These are phyloP conservation scores for Teratosphaeria gauchensis DNA, from an alignment of 2,329 filamentous ascomycete species.

Conservation along the genomic window DNA sequence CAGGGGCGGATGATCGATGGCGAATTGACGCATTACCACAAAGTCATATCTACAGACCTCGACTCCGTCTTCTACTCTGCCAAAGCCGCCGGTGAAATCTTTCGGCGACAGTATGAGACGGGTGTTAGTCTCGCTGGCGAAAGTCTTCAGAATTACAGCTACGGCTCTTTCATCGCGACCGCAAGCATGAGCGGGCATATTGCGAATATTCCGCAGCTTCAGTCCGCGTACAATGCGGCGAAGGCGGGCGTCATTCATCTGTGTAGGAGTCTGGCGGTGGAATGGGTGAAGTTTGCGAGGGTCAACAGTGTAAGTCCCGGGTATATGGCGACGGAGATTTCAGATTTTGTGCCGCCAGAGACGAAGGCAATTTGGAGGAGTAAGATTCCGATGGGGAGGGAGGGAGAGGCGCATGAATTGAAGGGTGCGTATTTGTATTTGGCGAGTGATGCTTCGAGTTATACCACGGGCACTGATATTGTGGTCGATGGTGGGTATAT, in stretches of 20 bases:
- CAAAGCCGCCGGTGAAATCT: constrained; percentile 58
- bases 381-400: constrained; percentile 72
- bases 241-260: constrained; percentile 36
- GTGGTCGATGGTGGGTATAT: constrained; percentile 66
- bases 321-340: constrained; percentile 67
- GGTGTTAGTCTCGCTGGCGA: constrained; percentile 39
- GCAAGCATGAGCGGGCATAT: constrained; percentile 71
- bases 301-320: constrained; percentile 65
- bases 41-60: constrained; percentile 61
- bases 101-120: constrained; percentile 59
- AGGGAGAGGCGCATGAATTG: constrained; percentile 63
- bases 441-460: constrained; percentile 71
- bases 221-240: constrained; percentile 44
- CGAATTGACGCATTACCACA: constrained; percentile 52
- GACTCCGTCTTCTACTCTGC: constrained; percentile 73
- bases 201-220: constrained; percentile 66
- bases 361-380: constrained; percentile 65
- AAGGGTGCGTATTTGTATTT: constrained; percentile 78
- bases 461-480: constrained; percentile 59
- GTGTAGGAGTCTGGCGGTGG: constrained; percentile 58
- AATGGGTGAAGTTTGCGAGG: constrained; percentile 67
- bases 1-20: constrained; percentile 59
- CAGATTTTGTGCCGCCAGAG: constrained; percentile 53
- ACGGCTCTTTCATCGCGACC: constrained; percentile 54
- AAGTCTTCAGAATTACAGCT: constrained; percentile 18